Percentiles rank a stretch among this genome's conserved stretches.
Evolutionary conservation across 129 eudicot species (phyloP).

Genomic region (Helichrysum umbraculigerum): DNA sequence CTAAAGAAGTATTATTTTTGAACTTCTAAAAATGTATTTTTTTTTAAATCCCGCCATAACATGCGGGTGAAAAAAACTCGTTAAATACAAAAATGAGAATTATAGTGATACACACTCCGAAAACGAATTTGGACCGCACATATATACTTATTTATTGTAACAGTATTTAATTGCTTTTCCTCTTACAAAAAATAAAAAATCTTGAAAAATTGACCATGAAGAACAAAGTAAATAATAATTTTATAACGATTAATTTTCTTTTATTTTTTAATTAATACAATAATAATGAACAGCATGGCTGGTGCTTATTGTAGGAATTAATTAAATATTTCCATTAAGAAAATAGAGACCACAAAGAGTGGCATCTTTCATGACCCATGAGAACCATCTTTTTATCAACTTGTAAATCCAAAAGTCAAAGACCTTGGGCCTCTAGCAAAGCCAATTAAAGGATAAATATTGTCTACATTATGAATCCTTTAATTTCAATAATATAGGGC

Average conservation of each 20-base stretch:
- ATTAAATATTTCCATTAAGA: constrained; percentile 21
- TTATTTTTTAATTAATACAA: background rate
- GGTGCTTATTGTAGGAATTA: background rate
- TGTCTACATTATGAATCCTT: background rate
- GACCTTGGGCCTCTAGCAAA: constrained; percentile 3
- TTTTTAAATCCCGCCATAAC: too few species aligned
- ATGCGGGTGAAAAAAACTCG: too few species aligned
- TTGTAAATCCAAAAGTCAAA: constrained; percentile 22
- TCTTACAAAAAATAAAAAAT: background rate
- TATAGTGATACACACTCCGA: background rate
- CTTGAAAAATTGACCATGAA: background rate
- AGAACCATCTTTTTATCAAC: constrained; percentile 11
- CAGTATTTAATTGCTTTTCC: too few species aligned
- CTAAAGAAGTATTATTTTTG: too few species aligned
- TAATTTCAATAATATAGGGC: too few species aligned
- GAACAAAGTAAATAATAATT: background rate
- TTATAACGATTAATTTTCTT: background rate
- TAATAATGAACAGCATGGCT: constrained; percentile 16
- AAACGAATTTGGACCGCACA: background rate
- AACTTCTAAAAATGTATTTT: too few species aligned
- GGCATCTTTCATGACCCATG: constrained; percentile 26
- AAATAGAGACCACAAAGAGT: constrained; percentile 22
- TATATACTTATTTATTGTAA: background rate
- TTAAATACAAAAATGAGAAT: background rate
- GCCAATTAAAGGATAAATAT: background rate